A percentile compares a stretch with the other conserved stretches of the same genome.
These are phyloP conservation scores for Cenchrus fungigraminus DNA, from an alignment of 176 grass and related monocot species.

Conservation along the genomic window DNA sequence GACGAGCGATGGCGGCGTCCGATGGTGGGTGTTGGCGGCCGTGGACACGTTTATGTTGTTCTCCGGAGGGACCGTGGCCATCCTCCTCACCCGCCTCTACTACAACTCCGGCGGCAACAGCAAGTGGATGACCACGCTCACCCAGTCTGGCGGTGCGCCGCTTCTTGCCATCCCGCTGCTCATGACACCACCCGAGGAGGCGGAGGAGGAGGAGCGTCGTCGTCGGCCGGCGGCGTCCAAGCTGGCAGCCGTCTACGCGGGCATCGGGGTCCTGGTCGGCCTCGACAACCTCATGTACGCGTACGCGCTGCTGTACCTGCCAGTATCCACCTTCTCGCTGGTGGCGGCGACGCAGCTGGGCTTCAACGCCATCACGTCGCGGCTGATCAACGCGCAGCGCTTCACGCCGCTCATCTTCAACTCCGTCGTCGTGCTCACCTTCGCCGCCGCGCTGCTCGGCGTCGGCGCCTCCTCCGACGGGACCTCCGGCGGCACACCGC, in stretches of 20 bases:
- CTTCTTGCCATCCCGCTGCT: conserved; percentile 52
- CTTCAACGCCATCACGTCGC: conserved; percentile 77
- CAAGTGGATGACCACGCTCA: conserved; percentile 72
- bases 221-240: conserved; percentile 36
- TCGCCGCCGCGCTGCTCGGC: conserved; percentile 65
- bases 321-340: conserved; percentile 84
- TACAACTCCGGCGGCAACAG: conserved; percentile 77
- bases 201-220: neutral
- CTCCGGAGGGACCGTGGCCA: conserved; percentile 53
- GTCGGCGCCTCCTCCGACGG: conserved; percentile 46
- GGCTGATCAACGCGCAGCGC: conserved; percentile 71
- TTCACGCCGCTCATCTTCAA: conserved; percentile 69
- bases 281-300: conserved; percentile 82
- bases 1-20: neutral
- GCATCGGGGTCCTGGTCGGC: conserved; percentile 53
- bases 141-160: conserved; percentile 55
- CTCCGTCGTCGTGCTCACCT: conserved; percentile 76
- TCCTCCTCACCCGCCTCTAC: conserved; percentile 64
- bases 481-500: neutral
- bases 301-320: conserved; percentile 69
- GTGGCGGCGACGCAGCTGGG: conserved; percentile 67
- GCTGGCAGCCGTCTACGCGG: conserved; percentile 48
- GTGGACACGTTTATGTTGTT: conserved; percentile 56
- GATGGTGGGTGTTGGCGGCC: conserved; percentile 62
- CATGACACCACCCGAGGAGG: neutral